phyloP scores from a whole-genome alignment of 23 red algal species.

The Gracilaria domingensis region DNA sequence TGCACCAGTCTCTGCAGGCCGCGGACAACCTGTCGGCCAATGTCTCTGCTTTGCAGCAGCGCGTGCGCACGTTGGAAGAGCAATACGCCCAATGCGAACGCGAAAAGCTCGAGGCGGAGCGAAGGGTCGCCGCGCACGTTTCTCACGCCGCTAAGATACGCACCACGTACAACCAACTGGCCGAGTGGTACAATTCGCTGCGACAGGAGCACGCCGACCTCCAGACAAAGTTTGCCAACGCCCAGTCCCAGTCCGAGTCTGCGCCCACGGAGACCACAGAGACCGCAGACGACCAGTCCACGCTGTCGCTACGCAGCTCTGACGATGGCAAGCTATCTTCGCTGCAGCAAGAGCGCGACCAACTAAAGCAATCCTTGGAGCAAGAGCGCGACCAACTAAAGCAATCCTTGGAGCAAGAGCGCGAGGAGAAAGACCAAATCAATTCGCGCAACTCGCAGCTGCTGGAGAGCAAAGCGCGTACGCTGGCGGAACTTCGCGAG shows the following conservation, averaged over 20 bases:
- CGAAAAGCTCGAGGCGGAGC: constrained; percentile 47
- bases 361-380: constrained; percentile 22
- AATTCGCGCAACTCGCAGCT: constrained; percentile 63
- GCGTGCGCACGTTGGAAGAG: constrained; percentile 54
- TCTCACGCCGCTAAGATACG: constrained; percentile 64
- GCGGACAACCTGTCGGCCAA: constrained; percentile 23
- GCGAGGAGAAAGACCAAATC: constrained; percentile 35
- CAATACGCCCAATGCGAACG: constrained; percentile 31
- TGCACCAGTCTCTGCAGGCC: constrained; percentile 20
- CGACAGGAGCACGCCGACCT: constrained; percentile 69
- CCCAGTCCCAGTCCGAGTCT: constrained; percentile 1
- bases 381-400: constrained; percentile 42
- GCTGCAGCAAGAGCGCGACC: constrained; percentile 45
- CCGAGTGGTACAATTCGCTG: constrained; percentile 77
- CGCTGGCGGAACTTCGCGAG: constrained; percentile 51
- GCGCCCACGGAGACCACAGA: too few species aligned
- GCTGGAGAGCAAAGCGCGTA: constrained; percentile 57
- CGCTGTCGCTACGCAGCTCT: background rate
- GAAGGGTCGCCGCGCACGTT: constrained; percentile 71
- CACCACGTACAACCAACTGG: constrained; percentile 71
- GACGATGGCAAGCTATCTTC: background rate
- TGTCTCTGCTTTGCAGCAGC: constrained; percentile 45
- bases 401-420: constrained; percentile 31
- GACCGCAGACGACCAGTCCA: constrained; percentile 2
- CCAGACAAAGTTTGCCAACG: constrained; percentile 38